phyloP scores from a whole-genome alignment of 2,329 filamentous ascomycete species.

The Apiospora malaysiana region DNA sequence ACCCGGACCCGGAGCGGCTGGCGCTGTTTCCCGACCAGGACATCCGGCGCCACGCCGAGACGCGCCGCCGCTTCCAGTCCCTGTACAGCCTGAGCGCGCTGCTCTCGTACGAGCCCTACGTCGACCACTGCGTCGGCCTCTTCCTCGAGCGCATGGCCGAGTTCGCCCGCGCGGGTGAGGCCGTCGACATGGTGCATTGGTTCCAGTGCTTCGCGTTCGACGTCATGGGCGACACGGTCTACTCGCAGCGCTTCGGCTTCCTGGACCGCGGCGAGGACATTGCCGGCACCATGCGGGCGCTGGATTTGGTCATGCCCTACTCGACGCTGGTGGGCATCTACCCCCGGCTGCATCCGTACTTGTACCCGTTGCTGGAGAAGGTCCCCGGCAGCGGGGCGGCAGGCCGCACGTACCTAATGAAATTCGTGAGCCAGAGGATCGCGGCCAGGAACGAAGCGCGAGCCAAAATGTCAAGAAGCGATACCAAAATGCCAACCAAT shows the following conservation, averaged over 20 bases:
- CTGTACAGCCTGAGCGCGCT: slow-evolving; percentile 10
- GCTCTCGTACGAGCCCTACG: slow-evolving; percentile 8
- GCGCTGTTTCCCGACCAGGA: background rate
- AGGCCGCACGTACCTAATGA: background rate
- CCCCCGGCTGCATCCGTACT: background rate
- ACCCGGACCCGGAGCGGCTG: background rate
- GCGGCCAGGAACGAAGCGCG: background rate
- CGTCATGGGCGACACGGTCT: slow-evolving; percentile 34
- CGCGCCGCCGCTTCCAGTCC: background rate
- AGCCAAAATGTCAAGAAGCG: background rate
- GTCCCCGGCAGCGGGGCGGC: background rate
- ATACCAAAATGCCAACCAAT: too few relatives aligned
- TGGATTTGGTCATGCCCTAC: background rate
- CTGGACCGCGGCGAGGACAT: slow-evolving; percentile 34
- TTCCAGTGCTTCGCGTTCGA: slow-evolving; percentile 36
- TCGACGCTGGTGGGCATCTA: background rate
- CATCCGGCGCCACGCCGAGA: background rate
- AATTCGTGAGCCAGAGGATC: background rate
- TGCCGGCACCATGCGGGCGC: slow-evolving; percentile 1
- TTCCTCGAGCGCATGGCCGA: background rate
- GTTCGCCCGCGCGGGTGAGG: background rate
- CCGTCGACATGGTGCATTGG: slow-evolving; percentile 35
- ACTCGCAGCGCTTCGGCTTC: slow-evolving; percentile 32
- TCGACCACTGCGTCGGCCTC: background rate
- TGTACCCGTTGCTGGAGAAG: background rate